A percentile compares a stretch with the other conserved stretches of the same genome.
Evolutionary conservation across 2,329 filamentous ascomycete genomes (phyloP).

Genomic region (Orbilia oligospora): DNA sequence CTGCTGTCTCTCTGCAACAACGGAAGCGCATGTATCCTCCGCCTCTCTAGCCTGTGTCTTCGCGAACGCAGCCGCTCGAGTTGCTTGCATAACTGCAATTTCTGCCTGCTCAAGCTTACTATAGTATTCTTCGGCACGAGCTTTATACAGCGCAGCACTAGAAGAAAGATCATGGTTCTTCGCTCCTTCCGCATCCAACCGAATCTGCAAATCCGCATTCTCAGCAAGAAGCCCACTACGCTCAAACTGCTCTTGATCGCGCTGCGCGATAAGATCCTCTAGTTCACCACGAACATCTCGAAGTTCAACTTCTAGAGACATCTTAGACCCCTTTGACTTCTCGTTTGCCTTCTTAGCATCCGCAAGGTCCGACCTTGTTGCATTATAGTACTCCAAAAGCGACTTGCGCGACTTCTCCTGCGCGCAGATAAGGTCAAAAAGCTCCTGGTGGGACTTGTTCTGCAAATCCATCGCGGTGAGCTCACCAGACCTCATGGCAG

Average conservation of each 20-base stretch:
- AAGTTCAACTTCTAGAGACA: slow-evolving; percentile 85
- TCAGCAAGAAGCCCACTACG: slow-evolving; percentile 91
- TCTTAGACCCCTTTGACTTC: slow-evolving; percentile 84
- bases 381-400: slow-evolving; percentile 86
- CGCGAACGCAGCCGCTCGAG: slow-evolving; percentile 92
- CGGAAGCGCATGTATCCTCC: slow-evolving; percentile 88
- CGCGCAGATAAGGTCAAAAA: slow-evolving; percentile 90
- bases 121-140: slow-evolving; percentile 94
- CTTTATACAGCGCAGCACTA: slow-evolving; percentile 90
- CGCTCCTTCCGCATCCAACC: slow-evolving; percentile 88
- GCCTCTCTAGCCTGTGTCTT: slow-evolving; percentile 90
- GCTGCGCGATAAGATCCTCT: slow-evolving; percentile 81
- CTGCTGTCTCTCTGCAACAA: slow-evolving; percentile 92
- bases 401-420: slow-evolving; percentile 90
- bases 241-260: slow-evolving; percentile 89
- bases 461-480: slow-evolving; percentile 91
- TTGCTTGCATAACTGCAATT: slow-evolving; percentile 92
- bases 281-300: slow-evolving; percentile 87
- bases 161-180: slow-evolving; percentile 86
- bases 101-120: slow-evolving; percentile 97
- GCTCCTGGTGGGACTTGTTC: slow-evolving; percentile 92
- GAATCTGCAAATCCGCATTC: slow-evolving; percentile 92
- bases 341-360: slow-evolving; percentile 91
- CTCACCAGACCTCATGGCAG: slow-evolving; percentile 87
- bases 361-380: slow-evolving; percentile 84